A percentile compares a stretch with the other conserved stretches of the same genome.
Evolutionary conservation across 352 stramenopile genomes (phyloP).

Genomic region (Phytophthora litchii): DNA sequence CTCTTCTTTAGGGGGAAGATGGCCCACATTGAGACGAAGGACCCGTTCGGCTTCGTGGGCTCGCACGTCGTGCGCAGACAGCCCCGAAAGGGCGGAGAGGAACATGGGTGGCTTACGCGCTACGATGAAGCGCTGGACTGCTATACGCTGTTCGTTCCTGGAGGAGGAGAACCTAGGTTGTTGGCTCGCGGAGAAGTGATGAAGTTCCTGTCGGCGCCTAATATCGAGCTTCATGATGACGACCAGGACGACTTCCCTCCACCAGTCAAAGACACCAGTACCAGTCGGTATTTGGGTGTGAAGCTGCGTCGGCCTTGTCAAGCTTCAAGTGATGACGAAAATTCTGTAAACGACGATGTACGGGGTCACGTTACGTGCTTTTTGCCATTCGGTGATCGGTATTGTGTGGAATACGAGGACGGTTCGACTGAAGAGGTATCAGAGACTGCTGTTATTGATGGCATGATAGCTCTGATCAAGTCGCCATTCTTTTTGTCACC

Average conservation of each 20-base stretch:
- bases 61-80: conserved; percentile 52
- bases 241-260: conserved; percentile 53
- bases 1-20: conserved; percentile 23
- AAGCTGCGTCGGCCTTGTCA: conserved; percentile 31
- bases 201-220: conserved; percentile 61
- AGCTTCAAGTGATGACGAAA: conserved; percentile 8
- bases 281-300: conserved; percentile 61
- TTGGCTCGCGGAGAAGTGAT: conserved; percentile 63
- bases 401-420: conserved; percentile 61
- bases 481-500: conserved; percentile 37
- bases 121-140: conserved; percentile 65
- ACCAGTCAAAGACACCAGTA: conserved; percentile 52
- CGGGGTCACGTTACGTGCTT: conserved; percentile 56
- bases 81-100: conserved; percentile 25
- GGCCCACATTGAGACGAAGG: conserved; percentile 51
- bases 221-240: conserved; percentile 55
- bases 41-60: conserved; percentile 72
- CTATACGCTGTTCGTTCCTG: conserved; percentile 73
- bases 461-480: conserved; percentile 55
- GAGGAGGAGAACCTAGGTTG: conserved; percentile 31
- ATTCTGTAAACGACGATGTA: conserved; percentile 20
- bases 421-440: conserved; percentile 48
- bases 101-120: conserved; percentile 74
- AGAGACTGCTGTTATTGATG: conserved; percentile 64
- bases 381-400: conserved; percentile 65